Evolutionary conservation across 2,329 filamentous ascomycete species (phyloP), one percentile per base, ranked within the genome.

Genomic region (Hymenoscyphus infarciens): DNA sequence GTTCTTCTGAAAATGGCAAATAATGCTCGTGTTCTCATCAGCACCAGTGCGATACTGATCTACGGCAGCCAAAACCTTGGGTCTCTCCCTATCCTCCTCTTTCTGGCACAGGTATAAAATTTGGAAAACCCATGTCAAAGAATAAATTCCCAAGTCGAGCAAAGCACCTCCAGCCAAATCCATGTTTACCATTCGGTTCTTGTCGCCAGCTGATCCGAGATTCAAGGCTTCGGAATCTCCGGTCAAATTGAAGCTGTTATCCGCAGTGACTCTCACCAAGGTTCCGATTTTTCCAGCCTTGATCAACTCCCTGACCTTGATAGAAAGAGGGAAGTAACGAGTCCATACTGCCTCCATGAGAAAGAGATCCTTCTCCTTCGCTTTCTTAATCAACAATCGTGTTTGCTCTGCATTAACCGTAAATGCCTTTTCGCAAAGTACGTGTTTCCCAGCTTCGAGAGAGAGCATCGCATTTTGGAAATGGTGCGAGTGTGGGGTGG

Each of bases 401-500:
- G 84, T 76, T 71, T 90, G 87, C 31, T 80, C 79, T 1, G 87
- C 87, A 71, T 90, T 90, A 56, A 88, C 85, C 0, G 87, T 90
- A 68, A 91, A 87, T 0, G 87, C 82, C 75, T 91, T 91, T 75
- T 90, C 88, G 73, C 87, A 90, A 2, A 90, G 79, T 16, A 90
- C 86, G 68, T 88, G 79, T 75, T 90, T 90, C 39, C 86, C 86
- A 1, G 85, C 85, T 61, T 86, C 80, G 25, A 91, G 77, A 52
- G 81, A 83, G 3, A 90, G 80, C 79, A 86, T 84, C 27, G 82
- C 81, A 72, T 90, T 88, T 71, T 89, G 87, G 75, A 87, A 90
- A 76, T 90, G 88, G 71, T 90, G 88, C 27, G 85, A 88, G 75
- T 90, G 87, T 5, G 88, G 88, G 3, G 88, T 90, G 4, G 87